Base-by-base conservation (phyloP, 2,329 filamentous ascomycete species). In the Aaosphaeria arxii region DNA sequence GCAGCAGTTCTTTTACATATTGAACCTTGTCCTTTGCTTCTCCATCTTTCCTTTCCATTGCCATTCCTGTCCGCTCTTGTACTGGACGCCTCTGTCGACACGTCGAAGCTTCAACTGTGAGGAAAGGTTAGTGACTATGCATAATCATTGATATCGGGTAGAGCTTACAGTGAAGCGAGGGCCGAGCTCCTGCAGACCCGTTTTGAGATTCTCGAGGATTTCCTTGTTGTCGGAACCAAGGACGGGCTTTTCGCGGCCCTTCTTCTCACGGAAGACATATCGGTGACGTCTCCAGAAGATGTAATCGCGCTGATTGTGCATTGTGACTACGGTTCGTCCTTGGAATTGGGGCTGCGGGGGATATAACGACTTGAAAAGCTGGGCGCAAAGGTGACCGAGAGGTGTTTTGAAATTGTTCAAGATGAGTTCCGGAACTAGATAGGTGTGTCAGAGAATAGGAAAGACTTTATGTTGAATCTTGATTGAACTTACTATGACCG, bases 41-140 rank as follows among this genome's bases (percentile, higher is more conserved):
- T 99, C 94, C 86, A 94, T 95, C 67, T 85, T 85, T 7, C 88
- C 87, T 75, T 95, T 95, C 94, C 94, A 99, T 69, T 96, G 84
- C 92, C 94, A 97, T 66, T 95, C 89, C 58, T 90, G 82, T 35
- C 90, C 89, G 70, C 83, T 85, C 42, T 71, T 86, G 76, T 70
- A 84, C 77, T 77, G 89, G 56, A 99, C 88, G 0, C 91, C 92
- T 72, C 91, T 91, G 68, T 97, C 92, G 40, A 97, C 86, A 62
- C 94, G 84, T 58, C 91, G 83, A 62, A 99, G 74, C 77, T 97
- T 97, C 55, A 97, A 4, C 72, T 24, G 17, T 24, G 17, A 24
- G 17, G 17, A 24, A 24, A 2, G 17, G 17, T 24, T 24, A 24
- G 17, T 24, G 17, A 24, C 17, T 24, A 24, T 24, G 17, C 17